Base-by-base conservation (phyloP, 2,329 filamentous ascomycete genomes). In the Fragosphaeria purpurea region DNA sequence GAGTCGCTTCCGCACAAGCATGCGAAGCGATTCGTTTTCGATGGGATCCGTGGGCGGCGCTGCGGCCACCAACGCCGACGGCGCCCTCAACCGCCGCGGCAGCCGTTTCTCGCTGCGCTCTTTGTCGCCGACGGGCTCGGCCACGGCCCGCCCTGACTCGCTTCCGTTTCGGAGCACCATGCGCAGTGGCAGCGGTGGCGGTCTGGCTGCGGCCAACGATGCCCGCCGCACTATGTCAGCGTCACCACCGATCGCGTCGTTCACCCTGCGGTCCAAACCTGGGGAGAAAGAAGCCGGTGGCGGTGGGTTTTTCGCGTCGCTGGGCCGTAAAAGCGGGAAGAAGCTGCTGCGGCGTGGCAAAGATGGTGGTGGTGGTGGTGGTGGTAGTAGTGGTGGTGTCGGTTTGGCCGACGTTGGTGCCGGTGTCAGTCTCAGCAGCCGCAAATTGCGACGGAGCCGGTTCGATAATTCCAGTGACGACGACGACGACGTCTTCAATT, bases 1-100 rank as follows among this genome's bases (percentile, higher is more conserved):
- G 0, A 76, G 80, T 48, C 75, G 71, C 1, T 87, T 95, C 72
- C 82, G 83, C 51, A 76, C 73, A 47, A 88, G 86, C 2, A 86
- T 95, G 86, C 77, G 89, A 53, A 37, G 44, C 32, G 68, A 67
- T 32, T 62, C 66, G 32, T 62, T 30, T 22, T 4, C 35, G 2
- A 41, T 46, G n/a, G 22, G 33, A 3, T 41, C 41, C 12, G 7
- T 37, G 7, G 35, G 35, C 22, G 13, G 70, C 22, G 63, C 67
- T 12, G 57, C 62, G 6, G 49, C 52, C 4, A 47, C 50, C 6
- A 41, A 45, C 7, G 55, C 55, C 7, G 10, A 30, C 1, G 7
- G 35, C 7, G 22, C 22, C 22, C 54, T 57, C 8, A 34, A 44
- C 41, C 47, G 48, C 35, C 46, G 55, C 6, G 54, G 55, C 48